These are phyloP conservation scores for Aspergillus floridensis DNA, from an alignment of 2,329 filamentous ascomycete species.

Conservation along the genomic window DNA sequence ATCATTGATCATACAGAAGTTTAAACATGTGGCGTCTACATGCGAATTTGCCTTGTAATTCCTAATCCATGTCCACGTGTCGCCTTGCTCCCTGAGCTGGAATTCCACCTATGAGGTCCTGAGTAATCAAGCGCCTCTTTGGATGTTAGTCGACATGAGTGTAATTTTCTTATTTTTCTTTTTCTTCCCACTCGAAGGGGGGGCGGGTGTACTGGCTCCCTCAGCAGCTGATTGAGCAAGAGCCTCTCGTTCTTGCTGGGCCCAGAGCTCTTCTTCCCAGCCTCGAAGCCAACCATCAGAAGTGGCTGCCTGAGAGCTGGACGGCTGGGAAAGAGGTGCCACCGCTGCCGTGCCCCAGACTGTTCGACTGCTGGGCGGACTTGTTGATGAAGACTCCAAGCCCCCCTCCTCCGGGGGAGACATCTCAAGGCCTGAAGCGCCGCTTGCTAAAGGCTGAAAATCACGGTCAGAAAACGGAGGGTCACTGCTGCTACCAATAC, in stretches of 20 bases:
- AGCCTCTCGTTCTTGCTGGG: conserved; percentile 55
- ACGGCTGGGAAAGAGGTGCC: conserved; percentile 55
- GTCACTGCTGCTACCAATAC: conserved; percentile 42
- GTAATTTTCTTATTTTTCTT: conserved; percentile 69
- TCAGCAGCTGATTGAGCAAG: conserved; percentile 49
- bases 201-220: conserved; percentile 19
- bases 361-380: conserved; percentile 71
- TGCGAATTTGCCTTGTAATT: neutral
- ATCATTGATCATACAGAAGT: neutral
- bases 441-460: conserved; percentile 60
- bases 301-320: conserved; percentile 38
- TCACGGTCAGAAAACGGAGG: conserved; percentile 59
- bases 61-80: neutral
- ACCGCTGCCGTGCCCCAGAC: conserved; percentile 88
- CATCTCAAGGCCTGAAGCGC: conserved; percentile 27
- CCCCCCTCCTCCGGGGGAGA: conserved; percentile 48
- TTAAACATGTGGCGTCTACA: neutral
- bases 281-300: conserved; percentile 82
- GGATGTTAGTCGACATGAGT: conserved; percentile 64
- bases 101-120: neutral
- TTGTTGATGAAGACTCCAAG: conserved; percentile 76
- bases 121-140: conserved; percentile 51
- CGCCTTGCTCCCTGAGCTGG: neutral
- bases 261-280: conserved; percentile 72
- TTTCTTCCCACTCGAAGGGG: conserved; percentile 48